Percentiles rank a stretch among this genome's conserved stretches.
These are phyloP conservation scores for Stephanodiscus minutulus DNA, from an alignment of 108 stramenopile species.

Conservation along the genomic window DNA sequence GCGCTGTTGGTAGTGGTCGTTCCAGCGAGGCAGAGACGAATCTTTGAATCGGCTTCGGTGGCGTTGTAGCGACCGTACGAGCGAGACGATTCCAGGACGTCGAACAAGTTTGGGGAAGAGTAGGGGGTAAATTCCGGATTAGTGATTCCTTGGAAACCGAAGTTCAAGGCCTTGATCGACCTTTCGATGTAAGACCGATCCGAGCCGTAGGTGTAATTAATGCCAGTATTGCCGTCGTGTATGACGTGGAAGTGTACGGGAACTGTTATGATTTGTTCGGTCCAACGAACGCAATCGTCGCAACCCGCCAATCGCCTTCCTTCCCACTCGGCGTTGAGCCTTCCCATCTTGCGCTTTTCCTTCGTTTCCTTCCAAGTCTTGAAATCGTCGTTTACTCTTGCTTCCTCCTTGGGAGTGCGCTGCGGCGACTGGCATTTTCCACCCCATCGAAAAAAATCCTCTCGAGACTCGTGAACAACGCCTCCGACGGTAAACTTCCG, in stretches of 20 bases:
- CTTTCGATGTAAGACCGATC: constrained; percentile 1
- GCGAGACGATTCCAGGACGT: too few species aligned
- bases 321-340: too few species aligned
- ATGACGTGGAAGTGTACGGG: constrained; percentile 25
- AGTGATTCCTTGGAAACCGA: constrained; percentile 5
- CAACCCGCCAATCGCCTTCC: background rate
- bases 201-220: background rate
- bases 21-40: background rate
- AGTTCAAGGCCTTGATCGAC: constrained; percentile 19
- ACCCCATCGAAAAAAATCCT: too few species aligned
- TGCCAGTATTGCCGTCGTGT: background rate
- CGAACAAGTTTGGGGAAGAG: too few species aligned
- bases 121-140: background rate
- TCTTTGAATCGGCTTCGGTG: background rate
- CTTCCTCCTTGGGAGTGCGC: too few species aligned
- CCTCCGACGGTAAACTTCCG: too few species aligned
- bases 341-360: too few species aligned
- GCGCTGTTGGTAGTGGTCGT: background rate
- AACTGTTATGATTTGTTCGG: constrained; percentile 4
- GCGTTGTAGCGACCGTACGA: constrained; percentile 3
- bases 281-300: constrained; percentile 13
- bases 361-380: too few species aligned
- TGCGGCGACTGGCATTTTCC: too few species aligned
- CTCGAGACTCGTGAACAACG: too few species aligned
- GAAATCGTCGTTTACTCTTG: background rate